A percentile compares a stretch with the other conserved stretches of the same genome.
Evolutionary conservation across 768 basidiomycete species (phyloP).

Genomic region (Paxillus ammoniavirescens): DNA sequence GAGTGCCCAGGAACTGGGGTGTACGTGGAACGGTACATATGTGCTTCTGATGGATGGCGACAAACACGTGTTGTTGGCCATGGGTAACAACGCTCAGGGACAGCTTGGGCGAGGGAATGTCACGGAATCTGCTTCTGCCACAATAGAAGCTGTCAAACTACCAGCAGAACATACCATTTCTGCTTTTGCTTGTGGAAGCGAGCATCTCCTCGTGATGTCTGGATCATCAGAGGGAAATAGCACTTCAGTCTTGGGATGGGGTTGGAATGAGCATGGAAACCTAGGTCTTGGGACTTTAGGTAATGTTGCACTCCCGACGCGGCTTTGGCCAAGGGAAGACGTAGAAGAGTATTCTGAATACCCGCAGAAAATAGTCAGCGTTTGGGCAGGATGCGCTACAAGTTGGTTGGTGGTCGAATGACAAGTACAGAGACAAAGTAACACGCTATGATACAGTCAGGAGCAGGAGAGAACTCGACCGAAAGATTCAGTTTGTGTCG

Average conservation of each 20-base stretch:
- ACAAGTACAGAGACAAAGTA: constrained; percentile 4
- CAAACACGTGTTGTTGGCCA: constrained; percentile 39
- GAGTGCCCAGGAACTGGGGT: constrained; percentile 40
- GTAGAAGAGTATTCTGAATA: constrained; percentile 2
- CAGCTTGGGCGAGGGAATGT: constrained; percentile 55
- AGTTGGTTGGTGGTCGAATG: constrained; percentile 31
- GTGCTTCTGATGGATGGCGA: constrained; percentile 26
- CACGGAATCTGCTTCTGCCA: neutral
- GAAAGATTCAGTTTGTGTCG: constrained; percentile 40
- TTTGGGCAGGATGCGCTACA: constrained; percentile 34
- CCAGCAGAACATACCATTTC: constrained; percentile 29
- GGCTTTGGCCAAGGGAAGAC: constrained; percentile 48
- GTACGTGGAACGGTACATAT: constrained; percentile 85
- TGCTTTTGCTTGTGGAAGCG: constrained; percentile 71
- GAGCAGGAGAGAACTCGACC: neutral
- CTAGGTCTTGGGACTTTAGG: constrained; percentile 64
- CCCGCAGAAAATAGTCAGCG: constrained; percentile 14
- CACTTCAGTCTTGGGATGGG: constrained; percentile 74
- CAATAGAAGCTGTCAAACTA: constrained; percentile 13
- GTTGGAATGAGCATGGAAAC: constrained; percentile 99
- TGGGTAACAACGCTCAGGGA: constrained; percentile 55
- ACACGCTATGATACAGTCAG: neutral
- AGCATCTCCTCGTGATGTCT: constrained; percentile 63
- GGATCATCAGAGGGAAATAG: constrained; percentile 24
- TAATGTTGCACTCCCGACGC: constrained; percentile 50